Base-by-base conservation (phyloP, 352 stramenopile genomes). In the Phytophthora colocasiae region DNA sequence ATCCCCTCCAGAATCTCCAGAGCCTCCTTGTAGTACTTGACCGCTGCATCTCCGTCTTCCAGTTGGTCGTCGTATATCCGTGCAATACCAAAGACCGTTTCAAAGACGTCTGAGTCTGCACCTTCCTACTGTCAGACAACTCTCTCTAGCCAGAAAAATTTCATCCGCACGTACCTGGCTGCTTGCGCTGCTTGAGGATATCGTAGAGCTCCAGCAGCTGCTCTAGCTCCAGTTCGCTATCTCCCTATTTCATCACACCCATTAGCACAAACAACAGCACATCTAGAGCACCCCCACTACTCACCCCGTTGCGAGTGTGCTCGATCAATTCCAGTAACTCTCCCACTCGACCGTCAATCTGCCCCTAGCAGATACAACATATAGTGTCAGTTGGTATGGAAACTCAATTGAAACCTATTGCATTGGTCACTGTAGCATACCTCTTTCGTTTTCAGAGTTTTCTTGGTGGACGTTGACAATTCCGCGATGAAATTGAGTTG, bases 51-150 rank as follows among this genome's bases (percentile, higher is more conserved):
- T n/a, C 43, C 38, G 34, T 71, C 51, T 24, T 68, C 61, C 22
- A 71, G 32, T 45, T 71, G 55, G 9, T 54, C 62, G 4, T 71
- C 67, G 48, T 75, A 69, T 48, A 71, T 63, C 45, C 51, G 57
- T 17, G 67, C 67, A 54, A 75, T 75, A 19, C 56, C 46, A n/a
- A 71, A 75, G 3, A 56, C 67, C 11, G 60, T 56, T 24, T 71
- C 50, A 51, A 71, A 71, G 4, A 44, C 19, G 12, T 75, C 62
- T 12, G 44, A 9, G 22, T 64, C 62, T 75, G 19, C 39, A 19
- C 54, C 24, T 4, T 2, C 29, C 38, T 15, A 50, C 12, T 7
- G 27, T 50, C 17, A 44, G 41, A 40, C 7, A 55, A n/a, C 10
- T 10, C 24, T 47, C 19, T 14, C 11, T 17, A 12, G 47, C 6